Percentiles rank a stretch among this genome's conserved stretches.
These are phyloP conservation scores for Pythium oligandrum DNA, from an alignment of 352 stramenopile species.

Conservation along the genomic window DNA sequence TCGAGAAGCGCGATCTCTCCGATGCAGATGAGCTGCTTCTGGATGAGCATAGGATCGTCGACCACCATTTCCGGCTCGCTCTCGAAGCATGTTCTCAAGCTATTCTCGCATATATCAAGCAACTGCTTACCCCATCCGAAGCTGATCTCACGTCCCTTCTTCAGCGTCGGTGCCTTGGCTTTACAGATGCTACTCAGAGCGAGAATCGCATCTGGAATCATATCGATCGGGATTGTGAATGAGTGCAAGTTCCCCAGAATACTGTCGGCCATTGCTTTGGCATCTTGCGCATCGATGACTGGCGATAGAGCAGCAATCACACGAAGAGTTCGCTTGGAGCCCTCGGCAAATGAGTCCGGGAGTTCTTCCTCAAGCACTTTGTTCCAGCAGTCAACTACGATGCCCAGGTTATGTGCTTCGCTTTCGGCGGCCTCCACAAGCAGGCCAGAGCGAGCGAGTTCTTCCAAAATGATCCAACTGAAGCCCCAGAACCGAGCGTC, in stretches of 20 bases:
- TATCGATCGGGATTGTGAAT: constrained; percentile 75
- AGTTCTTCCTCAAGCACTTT: constrained; percentile 67
- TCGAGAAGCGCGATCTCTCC: constrained; percentile 76
- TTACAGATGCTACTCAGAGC: constrained; percentile 79
- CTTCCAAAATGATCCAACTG: constrained; percentile 81
- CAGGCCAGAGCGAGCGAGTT: constrained; percentile 57
- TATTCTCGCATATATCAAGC: constrained; percentile 56
- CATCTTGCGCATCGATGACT: constrained; percentile 66
- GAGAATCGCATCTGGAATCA: constrained; percentile 70
- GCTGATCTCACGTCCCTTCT: constrained; percentile 54
- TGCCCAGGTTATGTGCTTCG: constrained; percentile 53
- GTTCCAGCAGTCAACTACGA: constrained; percentile 82
- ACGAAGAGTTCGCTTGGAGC: constrained; percentile 76
- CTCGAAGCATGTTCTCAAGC: constrained; percentile 58
- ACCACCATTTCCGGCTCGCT: constrained; percentile 40
- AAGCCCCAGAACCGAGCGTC: constrained; percentile 65
- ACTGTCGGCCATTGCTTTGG: constrained; percentile 68
- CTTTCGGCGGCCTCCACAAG: constrained; percentile 48
- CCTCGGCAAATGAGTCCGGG: constrained; percentile 61
- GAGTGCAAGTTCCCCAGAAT: constrained; percentile 67
- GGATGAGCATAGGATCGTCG: constrained; percentile 50
- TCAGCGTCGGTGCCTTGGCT: constrained; percentile 42
- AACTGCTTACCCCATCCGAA: constrained; percentile 66
- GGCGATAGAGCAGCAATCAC: constrained; percentile 73
- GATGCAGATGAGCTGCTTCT: constrained; percentile 79